These are phyloP conservation scores for Lasiodiplodia citricola DNA, from an alignment of 2,329 filamentous ascomycete genomes.

Conservation along the genomic window DNA sequence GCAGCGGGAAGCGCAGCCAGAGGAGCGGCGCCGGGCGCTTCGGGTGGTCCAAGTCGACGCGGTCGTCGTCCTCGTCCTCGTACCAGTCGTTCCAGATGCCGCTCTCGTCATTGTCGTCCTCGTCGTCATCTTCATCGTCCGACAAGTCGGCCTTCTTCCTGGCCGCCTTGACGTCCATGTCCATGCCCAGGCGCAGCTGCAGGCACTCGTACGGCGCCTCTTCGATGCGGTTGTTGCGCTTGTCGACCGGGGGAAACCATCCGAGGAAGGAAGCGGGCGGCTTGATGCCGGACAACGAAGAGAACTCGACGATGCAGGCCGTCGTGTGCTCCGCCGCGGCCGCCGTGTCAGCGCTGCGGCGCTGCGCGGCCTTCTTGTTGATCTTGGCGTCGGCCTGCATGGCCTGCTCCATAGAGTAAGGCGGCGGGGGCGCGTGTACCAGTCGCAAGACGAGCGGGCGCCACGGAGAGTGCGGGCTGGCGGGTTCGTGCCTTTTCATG, in stretches of 20 bases:
- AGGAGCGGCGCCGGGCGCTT: not conserved
- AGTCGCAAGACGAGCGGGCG: not conserved
- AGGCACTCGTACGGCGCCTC: not conserved
- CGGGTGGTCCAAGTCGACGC: not conserved
- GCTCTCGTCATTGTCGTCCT: not conserved
- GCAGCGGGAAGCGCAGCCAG: slow-evolving; percentile 6
- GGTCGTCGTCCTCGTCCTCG: not conserved
- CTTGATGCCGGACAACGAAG: not conserved
- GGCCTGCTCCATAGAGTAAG: too few relatives aligned
- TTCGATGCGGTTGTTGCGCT: not conserved
- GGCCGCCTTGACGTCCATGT: not conserved
- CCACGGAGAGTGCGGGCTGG: not conserved
- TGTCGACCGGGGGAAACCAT: not conserved
- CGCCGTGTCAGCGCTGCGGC: not conserved
- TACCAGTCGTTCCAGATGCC: not conserved
- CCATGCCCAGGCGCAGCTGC: not conserved
- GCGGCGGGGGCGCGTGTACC: not conserved
- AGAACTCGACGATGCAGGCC: not conserved
- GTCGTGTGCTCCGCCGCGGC: not conserved
- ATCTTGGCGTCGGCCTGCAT: not conserved
- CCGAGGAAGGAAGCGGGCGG: not conserved
- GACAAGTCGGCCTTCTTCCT: not conserved
- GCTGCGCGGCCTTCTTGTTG: not conserved
- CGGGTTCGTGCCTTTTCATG: not conserved
- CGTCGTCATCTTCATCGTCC: not conserved